phyloP scores from a whole-genome alignment of 2,329 filamentous ascomycete genomes.

The Pyrenochaeta sp. region DNA sequence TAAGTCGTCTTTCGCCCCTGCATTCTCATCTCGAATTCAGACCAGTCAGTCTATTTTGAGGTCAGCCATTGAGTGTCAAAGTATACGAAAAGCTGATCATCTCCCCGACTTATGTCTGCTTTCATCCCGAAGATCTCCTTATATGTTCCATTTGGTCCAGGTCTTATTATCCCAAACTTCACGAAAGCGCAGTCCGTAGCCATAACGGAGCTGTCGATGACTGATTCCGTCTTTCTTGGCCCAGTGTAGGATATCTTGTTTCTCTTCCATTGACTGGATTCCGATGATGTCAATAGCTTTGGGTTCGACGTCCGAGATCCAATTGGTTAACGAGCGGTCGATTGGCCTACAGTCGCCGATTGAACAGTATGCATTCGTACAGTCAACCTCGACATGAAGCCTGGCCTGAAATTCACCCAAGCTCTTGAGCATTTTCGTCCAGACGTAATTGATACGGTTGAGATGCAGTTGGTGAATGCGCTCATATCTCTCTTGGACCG shows the following conservation, averaged over 20 bases:
- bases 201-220: not conserved
- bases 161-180: not conserved
- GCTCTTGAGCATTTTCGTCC: not conserved
- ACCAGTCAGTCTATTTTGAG: not conserved
- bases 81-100: not conserved
- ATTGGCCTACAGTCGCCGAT: conserved; percentile 7
- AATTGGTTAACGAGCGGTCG: not conserved
- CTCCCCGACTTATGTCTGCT: not conserved
- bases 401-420: not conserved
- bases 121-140: not conserved
- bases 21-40: not conserved
- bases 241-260: not conserved
- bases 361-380: conserved; percentile 18
- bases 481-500: not conserved
- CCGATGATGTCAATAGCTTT: conserved; percentile 2
- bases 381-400: conserved; percentile 18
- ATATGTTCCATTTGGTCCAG: not conserved
- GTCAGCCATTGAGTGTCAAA: not conserved
- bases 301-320: not conserved
- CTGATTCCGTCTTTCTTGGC: not conserved
- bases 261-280: not conserved
- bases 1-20: no score
- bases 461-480: not conserved
- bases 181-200: conserved; percentile 1
- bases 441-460: not conserved